Conservation (phyloP, 2,329 filamentous ascomycete species). For the Macroventuria anomochaeta region DNA sequence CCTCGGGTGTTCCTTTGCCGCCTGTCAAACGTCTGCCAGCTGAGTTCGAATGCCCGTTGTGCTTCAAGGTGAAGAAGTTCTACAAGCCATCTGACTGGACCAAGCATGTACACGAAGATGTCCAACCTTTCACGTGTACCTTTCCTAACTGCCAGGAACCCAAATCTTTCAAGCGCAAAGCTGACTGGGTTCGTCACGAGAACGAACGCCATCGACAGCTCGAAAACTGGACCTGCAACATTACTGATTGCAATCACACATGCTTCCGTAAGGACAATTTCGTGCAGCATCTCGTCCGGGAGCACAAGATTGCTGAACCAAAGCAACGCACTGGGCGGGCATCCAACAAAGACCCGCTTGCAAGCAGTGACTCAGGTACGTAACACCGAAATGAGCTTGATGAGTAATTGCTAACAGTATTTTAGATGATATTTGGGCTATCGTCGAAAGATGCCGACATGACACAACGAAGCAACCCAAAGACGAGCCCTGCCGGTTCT, state of each 20-base stretch:
- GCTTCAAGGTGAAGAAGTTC: constrained; percentile 84
- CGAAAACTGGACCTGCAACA: constrained; percentile 88
- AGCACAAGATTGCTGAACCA: constrained; percentile 86
- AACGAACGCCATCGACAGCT: constrained; percentile 89
- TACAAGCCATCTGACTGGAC: constrained; percentile 96
- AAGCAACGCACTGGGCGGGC: constrained; percentile 70
- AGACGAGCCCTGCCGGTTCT: constrained; percentile 86
- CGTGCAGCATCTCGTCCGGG: constrained; percentile 86
- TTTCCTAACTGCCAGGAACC: constrained; percentile 82
- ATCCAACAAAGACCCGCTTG: constrained; percentile 45
- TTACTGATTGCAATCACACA: constrained; percentile 78
- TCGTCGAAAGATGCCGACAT: constrained; percentile 78
- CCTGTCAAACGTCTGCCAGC: constrained; percentile 79
- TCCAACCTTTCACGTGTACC: constrained; percentile 92
- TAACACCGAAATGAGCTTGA: background rate
- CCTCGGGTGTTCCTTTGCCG: constrained; percentile 79
- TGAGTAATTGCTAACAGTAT: constrained; percentile 19
- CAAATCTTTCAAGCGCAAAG: constrained; percentile 93
- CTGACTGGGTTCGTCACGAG: constrained; percentile 94
- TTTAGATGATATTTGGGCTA: constrained; percentile 72
- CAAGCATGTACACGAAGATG: constrained; percentile 92
- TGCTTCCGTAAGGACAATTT: constrained; percentile 94
- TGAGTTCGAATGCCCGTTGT: constrained; percentile 87
- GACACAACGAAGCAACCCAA: constrained; percentile 70
- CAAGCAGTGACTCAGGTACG: constrained; percentile 37